Percentiles rank a stretch among this genome's conserved stretches.
These are phyloP conservation scores for Rachicladosporium sp. DNA, from an alignment of 2,329 filamentous ascomycete species.

Conservation along the genomic window DNA sequence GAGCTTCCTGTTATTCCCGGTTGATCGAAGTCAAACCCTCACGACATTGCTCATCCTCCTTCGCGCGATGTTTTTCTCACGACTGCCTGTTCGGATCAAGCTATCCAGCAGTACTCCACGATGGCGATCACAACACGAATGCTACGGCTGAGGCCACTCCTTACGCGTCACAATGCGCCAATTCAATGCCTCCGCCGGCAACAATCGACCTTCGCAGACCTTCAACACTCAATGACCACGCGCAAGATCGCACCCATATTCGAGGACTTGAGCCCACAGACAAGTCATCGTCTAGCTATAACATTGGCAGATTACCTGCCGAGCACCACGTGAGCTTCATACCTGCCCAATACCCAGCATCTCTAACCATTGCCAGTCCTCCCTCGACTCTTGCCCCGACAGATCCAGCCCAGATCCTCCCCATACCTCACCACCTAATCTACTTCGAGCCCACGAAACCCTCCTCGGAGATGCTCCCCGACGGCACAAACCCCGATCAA, in stretches of 20 bases:
- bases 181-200: slow-evolving; percentile 9
- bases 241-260: slow-evolving; percentile 38
- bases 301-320: slow-evolving; percentile 48
- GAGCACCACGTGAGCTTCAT: slow-evolving; percentile 9
- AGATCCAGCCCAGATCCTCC: slow-evolving; percentile 28
- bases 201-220: slow-evolving; percentile 25
- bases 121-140: slow-evolving; percentile 10
- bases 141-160: slow-evolving; percentile 10
- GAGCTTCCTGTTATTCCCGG: no score
- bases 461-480: slow-evolving; percentile 52
- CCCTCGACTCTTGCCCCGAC: slow-evolving; percentile 10
- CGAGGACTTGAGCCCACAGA: slow-evolving; percentile 49
- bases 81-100: no score
- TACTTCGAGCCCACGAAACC: slow-evolving; percentile 69
- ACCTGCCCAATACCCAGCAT: neutral
- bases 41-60: no score
- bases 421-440: slow-evolving; percentile 66
- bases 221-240: slow-evolving; percentile 34
- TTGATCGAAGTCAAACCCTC: no score
- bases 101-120: neutral
- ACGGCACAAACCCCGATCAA: slow-evolving; percentile 76
- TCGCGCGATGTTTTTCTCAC: no score
- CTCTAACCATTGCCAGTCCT: slow-evolving; percentile 10
- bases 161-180: slow-evolving; percentile 3
- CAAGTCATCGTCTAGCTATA: slow-evolving; percentile 52